Base-by-base conservation (phyloP, 768 basidiomycete species). In the Mycena vitilis region DNA sequence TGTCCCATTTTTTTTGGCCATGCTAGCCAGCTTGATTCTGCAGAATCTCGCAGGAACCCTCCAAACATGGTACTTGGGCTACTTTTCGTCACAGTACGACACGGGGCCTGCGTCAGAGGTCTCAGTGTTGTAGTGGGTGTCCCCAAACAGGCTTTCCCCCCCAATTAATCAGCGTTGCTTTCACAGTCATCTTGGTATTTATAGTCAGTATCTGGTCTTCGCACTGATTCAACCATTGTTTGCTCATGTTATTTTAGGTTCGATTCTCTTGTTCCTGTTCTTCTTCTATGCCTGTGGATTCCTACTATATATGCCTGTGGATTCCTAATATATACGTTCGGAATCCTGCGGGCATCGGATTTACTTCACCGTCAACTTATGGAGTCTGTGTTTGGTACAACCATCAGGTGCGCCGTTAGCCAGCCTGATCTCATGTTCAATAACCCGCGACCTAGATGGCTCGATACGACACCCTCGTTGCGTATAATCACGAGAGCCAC, bases 401-500 rank as follows among this genome's bases (percentile, higher is more conserved):
- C 91, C 2, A 75, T 91, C 53, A 83, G 88, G 89, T 88, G 59
- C 23, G 77, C 20, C 23, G 16, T 44, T n/a, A 6, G 42, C 42
- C 22, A 22, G 37, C 37, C 10, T 22, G 16, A 16, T 11, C 38
- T 37, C 12, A 23, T 44, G 5, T 36, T 44, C 16, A 5, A 49
- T 47, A 25, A 36, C 49, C 30, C 20, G n/a, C n/a, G 44, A 40
- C 15, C 40, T 13, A 87, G 90, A 75, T 90, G 80, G 81, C 81
- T 86, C 40, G 82, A 83, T 68, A 79, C 81, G 22, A 86, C 84
- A 4, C 83, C 84, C 7, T 76, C 78, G 3, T 81, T 83, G 36
- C 86, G 91, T 7, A 86, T 93, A 56, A 86, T 91, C 54, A 80
- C 88, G 34, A 84, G 91, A 59, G 87, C 87, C 74, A 92, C 91